These are phyloP conservation scores for Breynia disticha DNA, from an alignment of 441 rosid genomes.

Conservation along the genomic window DNA sequence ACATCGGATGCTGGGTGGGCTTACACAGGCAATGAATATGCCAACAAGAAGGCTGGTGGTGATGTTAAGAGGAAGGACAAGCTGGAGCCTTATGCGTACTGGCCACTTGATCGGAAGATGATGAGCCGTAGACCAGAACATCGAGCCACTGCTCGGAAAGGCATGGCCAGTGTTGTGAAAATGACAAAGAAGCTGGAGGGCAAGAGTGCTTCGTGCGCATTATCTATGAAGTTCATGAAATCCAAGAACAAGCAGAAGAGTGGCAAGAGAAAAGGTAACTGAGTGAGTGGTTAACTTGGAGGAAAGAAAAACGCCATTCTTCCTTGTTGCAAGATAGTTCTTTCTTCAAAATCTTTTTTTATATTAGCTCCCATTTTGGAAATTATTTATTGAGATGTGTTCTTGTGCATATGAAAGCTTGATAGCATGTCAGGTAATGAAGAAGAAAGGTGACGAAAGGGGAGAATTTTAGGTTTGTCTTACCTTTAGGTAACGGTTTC, in stretches of 20 bases:
- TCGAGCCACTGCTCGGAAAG: slow-evolving; percentile 74
- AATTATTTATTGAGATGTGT: too few species aligned
- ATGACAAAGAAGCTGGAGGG: slow-evolving; percentile 77
- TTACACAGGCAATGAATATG: slow-evolving; percentile 80
- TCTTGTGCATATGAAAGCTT: too few species aligned
- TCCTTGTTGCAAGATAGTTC: too few species aligned
- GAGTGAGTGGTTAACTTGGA: slow-evolving; percentile 8
- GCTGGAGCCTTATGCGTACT: slow-evolving; percentile 91
- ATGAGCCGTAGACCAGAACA: slow-evolving; percentile 87
- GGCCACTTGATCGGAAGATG: slow-evolving; percentile 98
- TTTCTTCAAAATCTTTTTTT: too few species aligned
- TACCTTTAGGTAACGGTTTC: too few species aligned
- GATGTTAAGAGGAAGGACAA: slow-evolving; percentile 82
- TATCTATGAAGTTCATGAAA: slow-evolving; percentile 32
- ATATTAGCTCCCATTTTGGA: too few species aligned
- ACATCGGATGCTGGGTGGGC: slow-evolving; percentile 76
- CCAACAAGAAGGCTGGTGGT: slow-evolving; percentile 85
- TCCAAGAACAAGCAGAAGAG: slow-evolving; percentile 30
- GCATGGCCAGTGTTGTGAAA: slow-evolving; percentile 79
- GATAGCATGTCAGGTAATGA: too few species aligned
- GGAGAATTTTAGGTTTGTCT: too few species aligned
- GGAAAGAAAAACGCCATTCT: too few species aligned
- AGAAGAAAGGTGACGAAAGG: too few species aligned
- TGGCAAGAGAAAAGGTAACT: slow-evolving; percentile 22
- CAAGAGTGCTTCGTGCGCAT: slow-evolving; percentile 52